These are phyloP conservation scores for Ramaria sp. DNA, from an alignment of 768 basidiomycete genomes.

Conservation along the genomic window DNA sequence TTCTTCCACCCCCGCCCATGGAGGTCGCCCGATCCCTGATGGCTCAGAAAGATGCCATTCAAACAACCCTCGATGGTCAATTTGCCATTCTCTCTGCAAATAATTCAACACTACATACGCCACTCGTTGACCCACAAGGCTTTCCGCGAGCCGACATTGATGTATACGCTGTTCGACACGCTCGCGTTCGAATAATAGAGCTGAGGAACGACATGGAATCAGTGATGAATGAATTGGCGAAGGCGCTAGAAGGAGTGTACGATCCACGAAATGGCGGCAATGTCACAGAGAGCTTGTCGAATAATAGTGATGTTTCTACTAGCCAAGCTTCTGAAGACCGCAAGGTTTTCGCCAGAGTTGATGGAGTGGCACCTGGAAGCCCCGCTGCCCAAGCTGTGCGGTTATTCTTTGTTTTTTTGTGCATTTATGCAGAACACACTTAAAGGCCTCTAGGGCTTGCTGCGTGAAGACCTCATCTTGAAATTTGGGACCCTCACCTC, in stretches of 20 bases:
- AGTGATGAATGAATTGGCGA: slow-evolving; percentile 55
- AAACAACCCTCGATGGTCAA: slow-evolving; percentile 57
- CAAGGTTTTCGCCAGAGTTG: slow-evolving; percentile 68
- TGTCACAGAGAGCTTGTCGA: slow-evolving; percentile 16
- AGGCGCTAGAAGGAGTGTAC: slow-evolving; percentile 61
- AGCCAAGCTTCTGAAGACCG: slow-evolving; percentile 14
- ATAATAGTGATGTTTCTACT: neutral
- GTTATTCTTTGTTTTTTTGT: slow-evolving; percentile 12
- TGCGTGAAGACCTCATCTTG: slow-evolving; percentile 57
- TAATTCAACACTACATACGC: slow-evolving; percentile 51
- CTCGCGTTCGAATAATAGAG: slow-evolving; percentile 69
- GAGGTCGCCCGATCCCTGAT: slow-evolving; percentile 58
- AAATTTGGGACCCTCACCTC: slow-evolving; percentile 59
- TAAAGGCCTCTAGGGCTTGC: slow-evolving; percentile 41
- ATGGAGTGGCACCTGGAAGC: slow-evolving; percentile 68
- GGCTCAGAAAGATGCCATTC: slow-evolving; percentile 57
- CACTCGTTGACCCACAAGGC: slow-evolving; percentile 78
- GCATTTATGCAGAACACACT: neutral
- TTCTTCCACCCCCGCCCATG: slow-evolving; percentile 21
- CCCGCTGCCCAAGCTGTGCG: slow-evolving; percentile 77
- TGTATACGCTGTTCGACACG: slow-evolving; percentile 64
- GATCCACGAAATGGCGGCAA: slow-evolving; percentile 24
- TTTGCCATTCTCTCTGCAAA: slow-evolving; percentile 53
- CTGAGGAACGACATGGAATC: slow-evolving; percentile 66
- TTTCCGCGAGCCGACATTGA: slow-evolving; percentile 64